Percentiles rank a stretch among this genome's conserved stretches.
Conservation (phyloP, 1,284 basidiomycete genomes). For the Tilletiopsis washingtonensis region DNA sequence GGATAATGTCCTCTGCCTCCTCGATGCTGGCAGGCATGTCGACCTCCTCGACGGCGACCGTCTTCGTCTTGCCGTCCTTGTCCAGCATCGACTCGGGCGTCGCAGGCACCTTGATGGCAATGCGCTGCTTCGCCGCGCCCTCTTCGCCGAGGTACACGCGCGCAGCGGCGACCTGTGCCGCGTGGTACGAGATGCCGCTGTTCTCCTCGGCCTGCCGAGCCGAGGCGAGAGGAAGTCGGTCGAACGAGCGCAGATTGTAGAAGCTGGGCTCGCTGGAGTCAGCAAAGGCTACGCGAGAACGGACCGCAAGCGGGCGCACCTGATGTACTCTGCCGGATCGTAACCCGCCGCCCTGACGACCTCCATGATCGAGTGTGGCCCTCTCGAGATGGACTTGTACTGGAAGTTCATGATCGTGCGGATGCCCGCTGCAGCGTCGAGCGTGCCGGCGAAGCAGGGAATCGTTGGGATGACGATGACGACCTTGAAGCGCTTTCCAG, state of each 20-base stretch:
- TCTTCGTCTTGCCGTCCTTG: conserved; percentile 10
- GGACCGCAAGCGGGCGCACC: too few relatives aligned
- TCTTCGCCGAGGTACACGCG: conserved; percentile 65
- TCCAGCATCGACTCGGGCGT: conserved; percentile 5
- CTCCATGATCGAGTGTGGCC: conserved; percentile 62
- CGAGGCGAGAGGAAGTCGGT: conserved; percentile 66
- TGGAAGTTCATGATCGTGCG: conserved; percentile 64
- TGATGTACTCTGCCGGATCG: conserved; percentile 66
- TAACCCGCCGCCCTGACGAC: conserved; percentile 67
- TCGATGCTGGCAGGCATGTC: conserved; percentile 26
- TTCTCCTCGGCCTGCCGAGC: conserved; percentile 52
- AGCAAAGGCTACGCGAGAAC: too few relatives aligned
- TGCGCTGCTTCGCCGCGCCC: conserved; percentile 48
- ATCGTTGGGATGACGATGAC: conserved; percentile 59
- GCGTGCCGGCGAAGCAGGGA: conserved; percentile 36
- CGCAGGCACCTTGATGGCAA: conserved; percentile 16
- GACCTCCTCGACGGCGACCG: conserved; percentile 11
- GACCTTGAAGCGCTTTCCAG: conserved; percentile 64
- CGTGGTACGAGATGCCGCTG: conserved; percentile 69
- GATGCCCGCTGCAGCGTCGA: conserved; percentile 50
- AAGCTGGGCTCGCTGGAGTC: too few relatives aligned
- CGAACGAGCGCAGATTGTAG: conserved; percentile 82
- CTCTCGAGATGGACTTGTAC: conserved; percentile 72
- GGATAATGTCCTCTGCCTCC: conserved; percentile 29
- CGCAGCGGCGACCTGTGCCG: conserved; percentile 77